Base-by-base conservation (phyloP, 2,329 filamentous ascomycete species). In the Cadophora gregata region DNA sequence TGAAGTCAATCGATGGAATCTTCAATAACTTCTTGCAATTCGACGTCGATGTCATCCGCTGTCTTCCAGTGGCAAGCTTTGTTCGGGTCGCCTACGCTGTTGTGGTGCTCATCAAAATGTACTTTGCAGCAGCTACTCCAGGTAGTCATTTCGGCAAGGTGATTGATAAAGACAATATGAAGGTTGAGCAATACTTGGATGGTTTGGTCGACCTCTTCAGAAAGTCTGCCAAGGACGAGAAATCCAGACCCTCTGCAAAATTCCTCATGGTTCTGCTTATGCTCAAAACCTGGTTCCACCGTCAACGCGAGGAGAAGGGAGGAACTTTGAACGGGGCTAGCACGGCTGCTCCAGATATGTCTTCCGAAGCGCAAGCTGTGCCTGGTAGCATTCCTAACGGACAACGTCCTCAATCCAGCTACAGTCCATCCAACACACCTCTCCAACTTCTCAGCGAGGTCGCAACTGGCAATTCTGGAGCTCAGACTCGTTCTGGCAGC, bases 251-350 rank as follows among this genome's bases (percentile, higher is more conserved):
- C 0, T 86, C 90, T 0, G 82, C 84, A 59, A 93, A 92, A 77
- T 93, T 93, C 69, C 81, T 90, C 2, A 83, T 92, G 66, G 88
- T 93, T 6, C 79, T 93, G 10, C 81, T 85, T 59, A 90, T 93
- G 88, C 79, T 94, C 29, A 86, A 86, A 50, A 85, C 83, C 29
- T 93, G 90, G 90, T 77, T 78, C 50, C 71, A 77, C 61, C 71
- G 76, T 36, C 76, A 77, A 64, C 69, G 72, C 63, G 74, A 76
- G 61, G 70, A 71, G 19, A 74, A 74, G 65, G 53, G 58, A 24
- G 24, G 56, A 9, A 24, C 38, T 9, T 38, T 55, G 25, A 36
- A 53, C 6, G 58, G 50, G 16, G 21, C 33, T 27, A 47, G 25
- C 24, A 58, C 10, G 3, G 19, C 45, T 62, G 50, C 62, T 25